Conservation (phyloP, 805 yeast species). For the Candida krabiensis region DNA sequence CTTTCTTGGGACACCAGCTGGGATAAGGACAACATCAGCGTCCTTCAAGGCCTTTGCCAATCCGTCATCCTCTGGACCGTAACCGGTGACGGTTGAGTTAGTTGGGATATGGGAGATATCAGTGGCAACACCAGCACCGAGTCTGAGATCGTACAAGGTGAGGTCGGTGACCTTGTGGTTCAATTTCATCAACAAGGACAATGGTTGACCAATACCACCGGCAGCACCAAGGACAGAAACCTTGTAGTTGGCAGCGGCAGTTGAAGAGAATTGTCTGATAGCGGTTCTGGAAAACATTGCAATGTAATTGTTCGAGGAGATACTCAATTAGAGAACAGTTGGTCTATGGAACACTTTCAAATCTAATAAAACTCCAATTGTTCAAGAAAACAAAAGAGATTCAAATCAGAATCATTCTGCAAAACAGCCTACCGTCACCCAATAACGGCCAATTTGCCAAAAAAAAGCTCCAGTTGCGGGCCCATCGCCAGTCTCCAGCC, state of each 20-base stretch:
- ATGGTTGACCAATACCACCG: slow-evolving; percentile 96
- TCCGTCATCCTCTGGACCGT: slow-evolving; percentile 76
- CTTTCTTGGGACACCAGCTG: slow-evolving; percentile 98
- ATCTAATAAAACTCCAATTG: no score
- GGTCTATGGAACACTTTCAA: no score
- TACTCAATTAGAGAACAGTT: no score
- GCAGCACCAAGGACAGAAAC: slow-evolving; percentile 82
- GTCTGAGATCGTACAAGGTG: slow-evolving; percentile 83
- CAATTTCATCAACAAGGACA: slow-evolving; percentile 78
- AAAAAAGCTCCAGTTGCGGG: no score
- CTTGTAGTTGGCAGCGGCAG: slow-evolving; percentile 68
- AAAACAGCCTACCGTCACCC: no score
- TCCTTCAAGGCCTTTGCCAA: slow-evolving; percentile 69
- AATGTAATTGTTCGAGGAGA: no score
- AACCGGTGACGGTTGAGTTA: slow-evolving; percentile 84
- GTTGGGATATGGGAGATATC: slow-evolving; percentile 94
- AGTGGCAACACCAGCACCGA: slow-evolving; percentile 97
- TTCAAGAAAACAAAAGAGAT: no score
- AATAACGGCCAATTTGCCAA: no score
- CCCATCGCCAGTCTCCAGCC: no score
- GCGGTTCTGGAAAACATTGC: slow-evolving; percentile 56
- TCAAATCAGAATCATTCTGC: no score
- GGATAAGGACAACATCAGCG: slow-evolving; percentile 85
- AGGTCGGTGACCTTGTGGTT: slow-evolving; percentile 86
- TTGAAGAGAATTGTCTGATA: slow-evolving; percentile 57